Conservation (phyloP, 106 monocot species). For the Platanthera guangdongensis region DNA sequence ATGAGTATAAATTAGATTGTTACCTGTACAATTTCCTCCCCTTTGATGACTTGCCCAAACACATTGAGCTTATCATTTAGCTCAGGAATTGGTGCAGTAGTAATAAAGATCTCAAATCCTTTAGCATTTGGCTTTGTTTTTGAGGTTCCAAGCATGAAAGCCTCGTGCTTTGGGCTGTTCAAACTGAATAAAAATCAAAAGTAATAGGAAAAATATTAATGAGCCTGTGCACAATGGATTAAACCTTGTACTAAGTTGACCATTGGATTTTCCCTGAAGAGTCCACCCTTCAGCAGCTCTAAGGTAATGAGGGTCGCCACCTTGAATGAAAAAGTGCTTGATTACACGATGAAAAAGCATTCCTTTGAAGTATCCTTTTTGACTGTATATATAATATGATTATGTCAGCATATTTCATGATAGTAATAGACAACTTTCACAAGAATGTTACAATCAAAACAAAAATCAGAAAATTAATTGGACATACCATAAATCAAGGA, state of each 20-base stretch:
- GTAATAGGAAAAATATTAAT: not conserved
- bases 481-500: slow-evolving; percentile 48
- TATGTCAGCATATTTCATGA: not conserved
- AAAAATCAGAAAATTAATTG: not conserved
- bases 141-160: slow-evolving; percentile 95
- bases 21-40: slow-evolving; percentile 97
- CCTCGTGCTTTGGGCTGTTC: slow-evolving; percentile 89
- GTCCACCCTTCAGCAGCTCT: slow-evolving; percentile 84
- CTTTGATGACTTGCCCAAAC: slow-evolving; percentile 87
- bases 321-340: slow-evolving; percentile 93
- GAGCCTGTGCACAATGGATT: not conserved
- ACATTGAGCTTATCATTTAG: slow-evolving; percentile 83
- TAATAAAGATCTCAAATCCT: slow-evolving; percentile 92
- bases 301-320: slow-evolving; percentile 51
- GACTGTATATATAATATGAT: slow-evolving; percentile 28
- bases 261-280: slow-evolving; percentile 55
- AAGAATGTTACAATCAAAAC: not conserved
- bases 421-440: not conserved
- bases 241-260: slow-evolving; percentile 57
- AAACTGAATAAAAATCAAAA: not conserved
- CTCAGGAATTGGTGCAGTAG: slow-evolving; percentile 90
- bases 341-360: slow-evolving; percentile 86
- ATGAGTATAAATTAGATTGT: not conserved
- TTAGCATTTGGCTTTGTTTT: slow-evolving; percentile 43
- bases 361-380: slow-evolving; percentile 79